Base-by-base conservation (phyloP, 2,329 filamentous ascomycete species). In the Sclerotinia borealis region DNA sequence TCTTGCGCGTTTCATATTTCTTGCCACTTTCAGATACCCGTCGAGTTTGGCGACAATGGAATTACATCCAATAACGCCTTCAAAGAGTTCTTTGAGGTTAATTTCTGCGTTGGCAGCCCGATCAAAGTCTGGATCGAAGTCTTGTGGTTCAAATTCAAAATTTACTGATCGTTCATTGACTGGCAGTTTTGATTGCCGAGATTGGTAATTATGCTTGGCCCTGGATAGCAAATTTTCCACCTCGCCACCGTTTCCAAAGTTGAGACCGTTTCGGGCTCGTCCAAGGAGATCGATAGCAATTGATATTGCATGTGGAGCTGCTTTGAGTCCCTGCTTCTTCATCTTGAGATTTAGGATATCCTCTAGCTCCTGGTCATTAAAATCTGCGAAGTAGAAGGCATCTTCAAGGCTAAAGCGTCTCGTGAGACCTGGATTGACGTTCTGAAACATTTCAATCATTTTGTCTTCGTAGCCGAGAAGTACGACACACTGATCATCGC, bases 191-290 rank as follows among this genome's bases (percentile, higher is more conserved):
- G 68, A 69, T 37, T 69, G 69, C 51, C 71, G 66, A 60, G 61
- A 45, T 52, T 73, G 72, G 15, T 71, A 69, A 22, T 65, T 67
- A 0, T 25, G 27, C 48, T 74, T 86, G 85, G 0, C 79, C 77
- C 63, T 85, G 74, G 0, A 91, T 75, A 63, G 83, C 73, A 91
- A 71, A n/a, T 83, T 89, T 52, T 93, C 88, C 22, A 95, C 83
- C 66, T 91, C 89, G 0, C 88, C 85, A 0, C 85, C 89, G 68
- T 93, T 93, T 1, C 90, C 85, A 71, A 90, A 91, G 66, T 89
- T 83, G 0, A 82, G 81, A 0, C 83, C 79, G 67, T 88, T 88
- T 0, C 87, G 82, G 1, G 83, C 81, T 4, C 86, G 80, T 8
- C 76, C 75, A 0, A 93, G 77, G n/a, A 87, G 77, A 3, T 87